Base-by-base conservation (phyloP, 225 moss, liverwort and hornwort species). In the Straminergon stramineum region DNA sequence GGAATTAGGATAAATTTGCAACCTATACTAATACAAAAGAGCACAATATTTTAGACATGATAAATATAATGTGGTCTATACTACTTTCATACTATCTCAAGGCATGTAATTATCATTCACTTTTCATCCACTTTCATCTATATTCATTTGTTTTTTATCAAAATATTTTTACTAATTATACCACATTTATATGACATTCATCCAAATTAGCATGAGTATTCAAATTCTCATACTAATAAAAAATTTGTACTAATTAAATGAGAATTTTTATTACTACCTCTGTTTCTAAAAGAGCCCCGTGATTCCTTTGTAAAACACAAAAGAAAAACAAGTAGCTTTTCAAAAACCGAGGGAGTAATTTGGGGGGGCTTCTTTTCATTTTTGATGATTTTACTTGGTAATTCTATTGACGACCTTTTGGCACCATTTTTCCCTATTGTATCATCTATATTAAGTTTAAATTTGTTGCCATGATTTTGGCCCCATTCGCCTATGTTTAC, bases 301-400 rank as follows among this genome's bases (percentile, higher is more conserved):
- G 48, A 48, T 48, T 48, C 48, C 48, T 48, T 48, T 48, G 48
- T 48, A 48, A 48, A 48, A 48, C 9, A 9, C 48, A 48, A 48
- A 48, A 2, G 48, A 10, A 48, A 9, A 48, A 9, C 48, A 48
- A 7, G 48, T 9, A 10, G 48, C 48, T 48, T 48, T 48, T 48
- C 9, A 48, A 2, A 48, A 48, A 48, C 9, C 9, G 48, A 48
- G 48, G 9, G 48, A 48, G 48, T 48, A 10, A 2, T 28, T 41
- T 13, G 3, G 18, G 5, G 5, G 6, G 28, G 62, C 13, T 10
- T 18, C 2, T 39, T 15, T 27, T 43, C 27, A 43, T 43, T 27
- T 70, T 0, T 73, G 0, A 73, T 28, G 73, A 75, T 52, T 76
- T 32, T 20, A 4, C 75, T 76, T 0, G 0, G 1, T 32, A 51